Conservation (phyloP, 2,329 filamentous ascomycete species). For the Hortaea sp. region DNA sequence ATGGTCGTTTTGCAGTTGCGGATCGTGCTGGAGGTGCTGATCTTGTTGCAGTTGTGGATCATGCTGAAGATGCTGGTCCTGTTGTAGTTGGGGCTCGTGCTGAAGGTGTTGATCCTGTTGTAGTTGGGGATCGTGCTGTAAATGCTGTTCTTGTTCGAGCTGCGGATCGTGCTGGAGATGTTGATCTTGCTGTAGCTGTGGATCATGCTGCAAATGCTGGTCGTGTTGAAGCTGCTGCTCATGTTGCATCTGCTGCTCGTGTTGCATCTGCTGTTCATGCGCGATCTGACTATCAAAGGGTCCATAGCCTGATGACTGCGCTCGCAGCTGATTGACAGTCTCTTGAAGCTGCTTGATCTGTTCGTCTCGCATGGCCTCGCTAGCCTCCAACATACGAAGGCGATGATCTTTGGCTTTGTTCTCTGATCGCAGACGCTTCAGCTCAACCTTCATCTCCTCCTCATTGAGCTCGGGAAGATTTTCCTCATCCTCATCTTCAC, state of each 20-base stretch:
- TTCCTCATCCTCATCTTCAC: conserved; percentile 5
- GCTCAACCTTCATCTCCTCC: conserved; percentile 27
- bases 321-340: neutral
- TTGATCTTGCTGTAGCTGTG: neutral
- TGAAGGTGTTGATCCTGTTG: neutral
- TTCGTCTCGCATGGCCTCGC: neutral
- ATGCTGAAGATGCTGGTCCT: neutral
- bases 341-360: conserved; percentile 1
- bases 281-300: neutral
- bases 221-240: neutral
- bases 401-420: conserved; percentile 32
- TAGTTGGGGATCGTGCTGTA: neutral
- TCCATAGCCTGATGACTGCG: neutral
- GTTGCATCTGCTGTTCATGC: neutral
- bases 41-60: neutral
- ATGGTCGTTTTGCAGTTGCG: neutral
- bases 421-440: conserved; percentile 32
- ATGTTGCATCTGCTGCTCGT: neutral
- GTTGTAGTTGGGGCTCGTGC: neutral
- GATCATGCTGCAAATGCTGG: neutral
- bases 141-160: neutral
- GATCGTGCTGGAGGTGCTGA: neutral
- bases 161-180: neutral
- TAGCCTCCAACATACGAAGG: conserved; percentile 13
- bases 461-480: conserved; percentile 9